These are phyloP conservation scores for Gigaspora rosea DNA, from an alignment of 192 early-diverging fungal species.

Conservation along the genomic window DNA sequence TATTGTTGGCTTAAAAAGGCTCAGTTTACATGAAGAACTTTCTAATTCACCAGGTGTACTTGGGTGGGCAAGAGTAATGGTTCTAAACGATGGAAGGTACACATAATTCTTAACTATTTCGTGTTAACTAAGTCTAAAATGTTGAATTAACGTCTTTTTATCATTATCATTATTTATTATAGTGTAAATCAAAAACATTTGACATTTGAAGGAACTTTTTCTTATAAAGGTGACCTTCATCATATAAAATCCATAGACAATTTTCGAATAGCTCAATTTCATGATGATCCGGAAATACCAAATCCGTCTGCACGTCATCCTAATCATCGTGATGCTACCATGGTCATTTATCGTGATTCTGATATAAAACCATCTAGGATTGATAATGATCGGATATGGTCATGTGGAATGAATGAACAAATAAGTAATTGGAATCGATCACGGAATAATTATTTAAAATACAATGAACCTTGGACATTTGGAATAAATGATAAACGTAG, in stretches of 20 bases:
- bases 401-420: conserved; percentile 1
- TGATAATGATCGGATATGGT: background rate
- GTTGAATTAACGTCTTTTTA: background rate
- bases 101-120: too few relatives aligned
- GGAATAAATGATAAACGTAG: background rate
- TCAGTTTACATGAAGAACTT: conserved; percentile 39
- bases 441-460: background rate
- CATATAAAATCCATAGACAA: conserved; percentile 22
- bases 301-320: conserved; percentile 6
- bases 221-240: background rate
- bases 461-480: background rate
- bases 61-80: conserved; percentile 58
- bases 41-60: conserved; percentile 48
- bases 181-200: background rate
- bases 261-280: background rate
- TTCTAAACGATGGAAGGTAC: conserved; percentile 34
- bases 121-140: background rate
- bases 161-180: background rate
- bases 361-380: background rate
- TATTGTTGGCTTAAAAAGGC: conserved; percentile 31
- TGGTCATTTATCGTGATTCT: conserved; percentile 26
- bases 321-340: conserved; percentile 7
- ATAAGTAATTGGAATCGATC: background rate
- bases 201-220: conserved; percentile 15
- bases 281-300: conserved; percentile 18